A percentile compares a stretch with the other conserved stretches of the same genome.
Evolutionary conservation across 495 filamentous ascomycete species (phyloP).

Genomic region (Clohesyomyces aquaticus): DNA sequence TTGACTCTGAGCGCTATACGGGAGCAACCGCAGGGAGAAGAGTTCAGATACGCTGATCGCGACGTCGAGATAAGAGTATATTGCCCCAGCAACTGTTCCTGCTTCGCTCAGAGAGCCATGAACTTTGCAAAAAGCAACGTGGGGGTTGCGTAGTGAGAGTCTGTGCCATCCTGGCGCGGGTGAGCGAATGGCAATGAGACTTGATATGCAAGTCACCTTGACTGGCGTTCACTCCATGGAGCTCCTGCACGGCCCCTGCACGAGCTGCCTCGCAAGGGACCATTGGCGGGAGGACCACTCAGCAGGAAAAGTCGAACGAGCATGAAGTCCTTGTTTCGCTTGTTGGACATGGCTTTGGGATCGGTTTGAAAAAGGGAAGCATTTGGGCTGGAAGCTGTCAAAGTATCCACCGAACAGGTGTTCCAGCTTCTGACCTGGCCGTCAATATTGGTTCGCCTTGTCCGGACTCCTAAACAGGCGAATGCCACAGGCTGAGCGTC

Average conservation of each 20-base stretch:
- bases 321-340: slow-evolving; percentile 26
- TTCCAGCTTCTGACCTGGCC: slow-evolving; percentile 19
- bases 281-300: not conserved
- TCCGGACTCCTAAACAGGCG: slow-evolving; percentile 13
- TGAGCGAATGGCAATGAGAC: slow-evolving; percentile 24
- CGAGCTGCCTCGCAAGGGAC: slow-evolving; percentile 5
- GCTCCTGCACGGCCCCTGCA: slow-evolving; percentile 33
- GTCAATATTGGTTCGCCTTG: slow-evolving; percentile 26
- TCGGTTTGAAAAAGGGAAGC: no score
- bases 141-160: slow-evolving; percentile 28
- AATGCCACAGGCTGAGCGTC: slow-evolving; percentile 3
- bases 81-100: slow-evolving; percentile 21
- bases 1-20: not conserved
- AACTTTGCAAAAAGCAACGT: slow-evolving; percentile 26
- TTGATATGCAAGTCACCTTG: slow-evolving; percentile 39
- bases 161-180: slow-evolving; percentile 29
- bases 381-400: no score
- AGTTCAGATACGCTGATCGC: not conserved
- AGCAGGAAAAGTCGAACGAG: not conserved
- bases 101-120: slow-evolving; percentile 2
- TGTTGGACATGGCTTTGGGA: not conserved
- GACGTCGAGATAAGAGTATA: slow-evolving; percentile 34
- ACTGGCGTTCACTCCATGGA: slow-evolving; percentile 30
- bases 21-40: not conserved
- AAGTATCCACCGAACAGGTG: slow-evolving; percentile 26